Conservation (phyloP, 2,329 filamentous ascomycete genomes). For the Metarhizium brunneum region DNA sequence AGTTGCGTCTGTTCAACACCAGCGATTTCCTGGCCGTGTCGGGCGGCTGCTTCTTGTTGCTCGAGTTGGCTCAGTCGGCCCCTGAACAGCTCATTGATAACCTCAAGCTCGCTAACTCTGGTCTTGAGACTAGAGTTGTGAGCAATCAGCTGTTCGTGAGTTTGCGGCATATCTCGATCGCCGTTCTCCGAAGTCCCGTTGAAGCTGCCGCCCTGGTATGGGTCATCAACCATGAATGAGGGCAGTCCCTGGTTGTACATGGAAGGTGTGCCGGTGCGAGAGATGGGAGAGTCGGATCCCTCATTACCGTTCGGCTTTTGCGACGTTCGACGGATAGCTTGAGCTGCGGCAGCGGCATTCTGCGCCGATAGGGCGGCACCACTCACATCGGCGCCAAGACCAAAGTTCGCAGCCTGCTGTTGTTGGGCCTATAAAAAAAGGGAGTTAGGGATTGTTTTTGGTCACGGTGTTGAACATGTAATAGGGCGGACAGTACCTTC, state of each 20-base stretch:
- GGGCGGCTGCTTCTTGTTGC: constrained; percentile 60
- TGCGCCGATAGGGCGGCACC: constrained; percentile 46
- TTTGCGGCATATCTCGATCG: constrained; percentile 63
- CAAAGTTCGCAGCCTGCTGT: constrained; percentile 31
- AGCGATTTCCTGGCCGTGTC: constrained; percentile 49
- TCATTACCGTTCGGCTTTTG: constrained; percentile 70
- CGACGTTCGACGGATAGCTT: constrained; percentile 48
- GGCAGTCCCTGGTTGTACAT: constrained; percentile 68
- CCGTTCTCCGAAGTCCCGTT: constrained; percentile 33
- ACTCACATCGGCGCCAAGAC: constrained; percentile 38
- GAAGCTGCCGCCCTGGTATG: constrained; percentile 44
- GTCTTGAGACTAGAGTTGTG: constrained; percentile 87
- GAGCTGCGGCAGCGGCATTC: constrained; percentile 45
- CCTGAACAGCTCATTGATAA: constrained; percentile 81
- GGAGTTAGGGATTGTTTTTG: background rate
- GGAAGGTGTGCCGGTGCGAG: constrained; percentile 68
- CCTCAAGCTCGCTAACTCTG: constrained; percentile 85
- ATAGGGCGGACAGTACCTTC: constrained; percentile 50
- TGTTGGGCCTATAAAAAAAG: constrained; percentile 14
- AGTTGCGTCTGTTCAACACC: constrained; percentile 47
- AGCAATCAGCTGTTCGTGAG: constrained; percentile 70
- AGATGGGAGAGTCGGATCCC: constrained; percentile 68
- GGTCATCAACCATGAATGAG: constrained; percentile 68
- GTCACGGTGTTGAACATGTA: background rate
- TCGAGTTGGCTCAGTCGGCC: constrained; percentile 72